Evolutionary conservation across 768 basidiomycete species (phyloP).

Genomic region (Polyporus arcularius): DNA sequence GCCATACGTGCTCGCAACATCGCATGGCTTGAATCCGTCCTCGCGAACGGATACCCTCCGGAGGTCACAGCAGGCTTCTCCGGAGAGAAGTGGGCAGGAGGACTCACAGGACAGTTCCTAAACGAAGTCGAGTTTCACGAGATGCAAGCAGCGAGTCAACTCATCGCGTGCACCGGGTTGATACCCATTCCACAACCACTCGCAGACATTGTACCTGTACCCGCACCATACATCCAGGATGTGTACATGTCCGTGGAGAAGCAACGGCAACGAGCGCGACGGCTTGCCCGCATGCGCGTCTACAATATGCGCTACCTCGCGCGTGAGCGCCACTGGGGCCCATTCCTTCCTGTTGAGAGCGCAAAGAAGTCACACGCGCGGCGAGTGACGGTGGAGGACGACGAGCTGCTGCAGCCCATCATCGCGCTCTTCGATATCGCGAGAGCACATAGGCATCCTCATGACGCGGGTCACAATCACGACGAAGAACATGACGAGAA

Average conservation of each 20-base stretch:
- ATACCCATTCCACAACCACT: slow-evolving; percentile 21
- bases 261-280: slow-evolving; percentile 23
- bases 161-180: slow-evolving; percentile 49
- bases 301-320: slow-evolving; percentile 30
- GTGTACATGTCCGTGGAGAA: slow-evolving; percentile 12
- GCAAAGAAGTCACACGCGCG: background rate
- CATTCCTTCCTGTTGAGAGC: slow-evolving; percentile 19
- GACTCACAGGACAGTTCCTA: slow-evolving; percentile 16
- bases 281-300: slow-evolving; percentile 27
- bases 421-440: slow-evolving; percentile 12
- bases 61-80: slow-evolving; percentile 22
- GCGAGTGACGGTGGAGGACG: background rate
- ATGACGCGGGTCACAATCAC: slow-evolving; percentile 20
- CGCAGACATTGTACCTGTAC: background rate
- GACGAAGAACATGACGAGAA: slow-evolving; percentile 4
- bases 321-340: slow-evolving; percentile 27
- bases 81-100: slow-evolving; percentile 22
- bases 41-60: slow-evolving; percentile 29
- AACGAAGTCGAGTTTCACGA: slow-evolving; percentile 31
- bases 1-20: slow-evolving; percentile 33
- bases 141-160: slow-evolving; percentile 41
- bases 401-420: slow-evolving; percentile 20
- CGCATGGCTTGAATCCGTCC: slow-evolving; percentile 36
- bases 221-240: background rate
- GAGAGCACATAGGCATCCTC: background rate